Percentiles rank a stretch among this genome's conserved stretches.
phyloP scores from a whole-genome alignment of 306 rosid species.

The Rosa persica region DNA sequence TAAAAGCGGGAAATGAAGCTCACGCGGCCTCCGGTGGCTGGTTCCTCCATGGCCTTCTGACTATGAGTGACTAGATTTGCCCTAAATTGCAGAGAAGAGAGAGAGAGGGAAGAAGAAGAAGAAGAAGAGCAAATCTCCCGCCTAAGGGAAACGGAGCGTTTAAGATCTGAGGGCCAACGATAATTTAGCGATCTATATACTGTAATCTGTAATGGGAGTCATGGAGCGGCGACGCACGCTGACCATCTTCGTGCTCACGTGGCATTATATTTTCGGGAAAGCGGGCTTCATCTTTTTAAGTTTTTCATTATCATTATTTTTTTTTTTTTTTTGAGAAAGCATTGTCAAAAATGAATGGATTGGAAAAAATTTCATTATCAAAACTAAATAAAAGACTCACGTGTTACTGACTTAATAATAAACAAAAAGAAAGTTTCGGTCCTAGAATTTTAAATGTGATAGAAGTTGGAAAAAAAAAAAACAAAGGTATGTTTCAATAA shows the following conservation, averaged over 20 bases:
- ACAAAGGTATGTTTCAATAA: too few species aligned
- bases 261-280: background rate
- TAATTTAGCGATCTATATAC: background rate
- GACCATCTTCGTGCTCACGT: background rate
- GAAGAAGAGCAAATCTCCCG: constrained; percentile 49
- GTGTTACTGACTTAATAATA: too few species aligned
- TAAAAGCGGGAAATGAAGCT: constrained; percentile 23
- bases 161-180: constrained; percentile 1
- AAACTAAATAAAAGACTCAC: too few species aligned
- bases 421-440: too few species aligned
- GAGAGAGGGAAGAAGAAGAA: background rate
- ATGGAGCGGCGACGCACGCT: background rate
- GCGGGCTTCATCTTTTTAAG: too few species aligned
- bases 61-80: constrained; percentile 17
- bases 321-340: too few species aligned
- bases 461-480: too few species aligned
- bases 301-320: too few species aligned
- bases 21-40: constrained; percentile 58
- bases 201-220: background rate
- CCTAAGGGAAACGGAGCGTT: constrained; percentile 27
- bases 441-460: too few species aligned
- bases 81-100: constrained; percentile 16
- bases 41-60: constrained; percentile 60
- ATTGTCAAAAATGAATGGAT: too few species aligned
- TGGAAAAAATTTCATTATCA: too few species aligned